These are phyloP conservation scores for Aspergillus kassunensis DNA, from an alignment of 495 filamentous ascomycete species.

Conservation along the genomic window DNA sequence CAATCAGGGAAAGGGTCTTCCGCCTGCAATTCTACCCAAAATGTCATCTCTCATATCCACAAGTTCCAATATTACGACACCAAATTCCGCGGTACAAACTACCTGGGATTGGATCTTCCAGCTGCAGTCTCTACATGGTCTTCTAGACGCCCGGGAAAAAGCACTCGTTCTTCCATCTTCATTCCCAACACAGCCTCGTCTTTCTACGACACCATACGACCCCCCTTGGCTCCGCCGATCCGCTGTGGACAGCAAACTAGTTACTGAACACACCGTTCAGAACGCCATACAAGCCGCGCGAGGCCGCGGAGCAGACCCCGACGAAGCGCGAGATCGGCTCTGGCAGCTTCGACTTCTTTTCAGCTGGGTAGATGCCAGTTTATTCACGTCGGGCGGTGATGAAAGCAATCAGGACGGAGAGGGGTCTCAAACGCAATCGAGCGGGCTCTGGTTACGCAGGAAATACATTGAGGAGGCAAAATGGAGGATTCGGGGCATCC, in stretches of 20 bases:
- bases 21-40: constrained; percentile 26
- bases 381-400: neutral
- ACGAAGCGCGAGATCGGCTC: constrained; percentile 56
- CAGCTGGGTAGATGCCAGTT: constrained; percentile 65
- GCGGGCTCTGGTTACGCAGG: constrained; percentile 37
- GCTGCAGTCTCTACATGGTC: constrained; percentile 54
- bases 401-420: constrained; percentile 18
- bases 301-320: constrained; percentile 34
- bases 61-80: constrained; percentile 24
- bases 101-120: constrained; percentile 76
- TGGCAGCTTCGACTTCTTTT: constrained; percentile 76
- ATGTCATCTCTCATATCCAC: constrained; percentile 20
- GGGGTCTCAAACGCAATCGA: constrained; percentile 5
- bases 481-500: constrained; percentile 51
- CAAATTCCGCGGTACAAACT: constrained; percentile 30
- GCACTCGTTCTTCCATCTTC: constrained; percentile 67
- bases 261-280: constrained; percentile 59
- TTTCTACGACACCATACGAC: constrained; percentile 22
- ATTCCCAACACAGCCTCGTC: constrained; percentile 22
- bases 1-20: constrained; percentile 30
- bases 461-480: constrained; percentile 43
- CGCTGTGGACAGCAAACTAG: constrained; percentile 73
- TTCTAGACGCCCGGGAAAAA: constrained; percentile 69
- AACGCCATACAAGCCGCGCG: constrained; percentile 47
- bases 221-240: constrained; percentile 51